Percentiles rank a stretch among this genome's conserved stretches.
These are phyloP conservation scores for Rhodotorula sp. DNA, from an alignment of 1,284 basidiomycete genomes.

Conservation along the genomic window DNA sequence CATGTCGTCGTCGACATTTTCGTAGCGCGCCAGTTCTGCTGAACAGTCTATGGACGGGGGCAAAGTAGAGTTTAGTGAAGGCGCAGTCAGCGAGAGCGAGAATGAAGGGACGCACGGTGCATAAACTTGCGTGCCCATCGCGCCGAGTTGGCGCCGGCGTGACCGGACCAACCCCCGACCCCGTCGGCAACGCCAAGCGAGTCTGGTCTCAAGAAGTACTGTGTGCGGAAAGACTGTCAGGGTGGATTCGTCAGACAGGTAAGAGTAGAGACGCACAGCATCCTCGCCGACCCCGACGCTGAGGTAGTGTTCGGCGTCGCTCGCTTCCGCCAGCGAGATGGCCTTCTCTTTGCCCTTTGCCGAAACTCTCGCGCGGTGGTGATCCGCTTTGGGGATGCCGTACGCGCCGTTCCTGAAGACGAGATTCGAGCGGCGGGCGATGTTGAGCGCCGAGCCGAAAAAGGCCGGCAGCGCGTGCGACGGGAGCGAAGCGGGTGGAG, in stretches of 20 bases:
- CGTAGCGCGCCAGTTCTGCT: constrained; percentile 40
- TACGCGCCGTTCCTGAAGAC: constrained; percentile 50
- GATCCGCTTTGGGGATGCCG: constrained; percentile 51
- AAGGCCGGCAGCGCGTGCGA: constrained; percentile 28
- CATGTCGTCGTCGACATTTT: constrained; percentile 43
- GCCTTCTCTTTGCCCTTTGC: constrained; percentile 44
- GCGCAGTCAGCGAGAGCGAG: neutral
- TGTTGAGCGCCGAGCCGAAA: constrained; percentile 36
- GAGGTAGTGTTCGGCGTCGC: constrained; percentile 40
- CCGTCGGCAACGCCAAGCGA: constrained; percentile 86
- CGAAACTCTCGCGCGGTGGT: neutral
- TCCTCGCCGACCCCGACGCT: constrained; percentile 46
- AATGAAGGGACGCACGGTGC: constrained; percentile 59
- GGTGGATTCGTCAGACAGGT: neutral
- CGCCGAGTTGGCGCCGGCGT: constrained; percentile 60
- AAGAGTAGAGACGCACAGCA: constrained; percentile 48
- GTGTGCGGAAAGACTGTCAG: neutral
- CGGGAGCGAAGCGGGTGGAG: constrained; percentile 10
- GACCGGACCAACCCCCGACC: constrained; percentile 79
- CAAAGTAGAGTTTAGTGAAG: neutral
- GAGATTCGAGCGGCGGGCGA: constrained; percentile 36
- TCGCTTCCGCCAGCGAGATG: constrained; percentile 24
- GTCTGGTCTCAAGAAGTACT: constrained; percentile 73
- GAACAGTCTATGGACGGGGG: constrained; percentile 36
- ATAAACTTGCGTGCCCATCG: constrained; percentile 80